Base-by-base conservation (phyloP, 352 stramenopile species). In the Pythium pectinolyticum region DNA sequence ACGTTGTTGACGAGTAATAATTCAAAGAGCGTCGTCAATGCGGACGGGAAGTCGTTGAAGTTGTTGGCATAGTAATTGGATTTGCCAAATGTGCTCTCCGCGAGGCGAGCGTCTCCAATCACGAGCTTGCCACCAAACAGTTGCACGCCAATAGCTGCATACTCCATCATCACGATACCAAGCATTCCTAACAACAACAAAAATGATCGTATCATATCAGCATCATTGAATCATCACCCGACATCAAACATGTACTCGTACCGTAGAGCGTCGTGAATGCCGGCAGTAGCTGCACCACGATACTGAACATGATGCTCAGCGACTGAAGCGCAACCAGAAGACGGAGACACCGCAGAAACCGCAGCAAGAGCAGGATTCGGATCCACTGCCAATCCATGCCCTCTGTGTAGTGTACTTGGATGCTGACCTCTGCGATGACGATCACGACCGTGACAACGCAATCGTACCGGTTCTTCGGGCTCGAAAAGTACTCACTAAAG, bases 401-500 rank as follows among this genome's bases (percentile, higher is more conserved):
- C 24, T 67, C 60, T 0, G 61, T 76, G 22, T 77, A 75, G 58
- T 89, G 80, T 10, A 73, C 50, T 40, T 84, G 77, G 10, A 89
- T 73, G 45, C 76, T 84, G 31, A 86, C 66, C 50, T 86, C 77
- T 5, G 77, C 76, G 11, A 75, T 63, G 24, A 85, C 66, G 43
- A 83, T 86, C 17, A 78, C 62, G n/a, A 87, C 52, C 3, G 82
- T 89, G 39, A 96, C 88, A 35, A 90, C 63, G 46, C 76, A 90
- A 57, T 96, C 88, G 60, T 95, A 96, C 22, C 89, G 61, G 60
- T 96, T 96, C 57, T 87, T 89, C 6, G 65, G 15, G 28, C 84
- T 77, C 5, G 73, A 62, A 45, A 84, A 84, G 66, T 95, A 96
- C 30, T 64, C 66, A 19, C 69, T 70, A 31, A 72, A 67, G 9